Evolutionary conservation across 108 stramenopile genomes (phyloP).

Genomic region (Craspedostauros australis): DNA sequence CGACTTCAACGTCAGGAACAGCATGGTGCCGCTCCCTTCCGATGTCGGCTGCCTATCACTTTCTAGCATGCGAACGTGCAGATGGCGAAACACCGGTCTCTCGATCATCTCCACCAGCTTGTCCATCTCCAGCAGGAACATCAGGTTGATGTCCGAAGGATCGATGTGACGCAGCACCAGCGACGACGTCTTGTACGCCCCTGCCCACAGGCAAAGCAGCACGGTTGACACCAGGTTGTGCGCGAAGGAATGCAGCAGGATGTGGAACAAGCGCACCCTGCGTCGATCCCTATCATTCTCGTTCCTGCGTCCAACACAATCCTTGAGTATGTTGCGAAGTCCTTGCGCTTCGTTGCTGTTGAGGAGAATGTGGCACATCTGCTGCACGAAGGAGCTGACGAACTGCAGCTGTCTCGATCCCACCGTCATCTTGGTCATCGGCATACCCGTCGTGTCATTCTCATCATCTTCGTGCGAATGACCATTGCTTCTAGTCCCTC

Average conservation of each 20-base stretch:
- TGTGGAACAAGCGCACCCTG: slow-evolving; percentile 60
- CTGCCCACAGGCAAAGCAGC: slow-evolving; percentile 76
- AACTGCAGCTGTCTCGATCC: slow-evolving; percentile 64
- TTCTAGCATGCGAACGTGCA: slow-evolving; percentile 80
- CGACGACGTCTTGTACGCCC: slow-evolving; percentile 75
- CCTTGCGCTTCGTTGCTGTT: slow-evolving; percentile 56
- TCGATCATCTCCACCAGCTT: slow-evolving; percentile 78
- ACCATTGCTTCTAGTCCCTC: not conserved
- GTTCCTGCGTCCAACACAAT: slow-evolving; percentile 47
- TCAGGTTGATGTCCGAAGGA: slow-evolving; percentile 69
- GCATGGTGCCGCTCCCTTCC: slow-evolving; percentile 84
- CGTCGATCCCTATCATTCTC: slow-evolving; percentile 44
- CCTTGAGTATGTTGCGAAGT: slow-evolving; percentile 54
- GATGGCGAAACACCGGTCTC: slow-evolving; percentile 78
- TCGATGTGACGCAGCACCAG: slow-evolving; percentile 58
- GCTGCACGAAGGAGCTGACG: slow-evolving; percentile 75
- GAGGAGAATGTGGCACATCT: slow-evolving; percentile 71
- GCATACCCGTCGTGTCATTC: slow-evolving; percentile 8
- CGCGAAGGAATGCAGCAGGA: slow-evolving; percentile 70
- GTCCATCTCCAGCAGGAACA: slow-evolving; percentile 76
- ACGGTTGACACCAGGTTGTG: slow-evolving; percentile 69
- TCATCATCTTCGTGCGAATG: slow-evolving; percentile 5
- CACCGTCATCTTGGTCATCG: slow-evolving; percentile 22
- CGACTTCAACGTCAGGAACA: slow-evolving; percentile 63
- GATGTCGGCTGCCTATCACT: slow-evolving; percentile 50